These are phyloP conservation scores for Odontarrhena argentea DNA, from an alignment of 345 rosid species.

Conservation along the genomic window DNA sequence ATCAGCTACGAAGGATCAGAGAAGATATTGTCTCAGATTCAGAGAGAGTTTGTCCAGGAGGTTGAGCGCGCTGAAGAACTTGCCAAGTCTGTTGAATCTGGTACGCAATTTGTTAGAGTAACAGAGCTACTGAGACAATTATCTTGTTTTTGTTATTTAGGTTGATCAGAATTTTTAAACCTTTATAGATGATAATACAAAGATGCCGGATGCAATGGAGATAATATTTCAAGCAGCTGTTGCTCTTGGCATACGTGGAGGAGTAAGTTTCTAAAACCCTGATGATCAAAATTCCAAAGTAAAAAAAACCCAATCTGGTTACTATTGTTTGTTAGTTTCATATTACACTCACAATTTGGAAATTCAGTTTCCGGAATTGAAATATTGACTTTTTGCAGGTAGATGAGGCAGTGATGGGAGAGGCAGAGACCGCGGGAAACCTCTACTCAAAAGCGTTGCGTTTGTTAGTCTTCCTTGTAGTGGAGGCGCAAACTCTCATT, in stretches of 20 bases:
- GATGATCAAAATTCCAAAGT: constrained; percentile 3
- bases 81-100: constrained; percentile 69
- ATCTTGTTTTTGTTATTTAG: constrained; percentile 11
- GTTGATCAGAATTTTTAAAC: not conserved
- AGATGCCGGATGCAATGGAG: constrained; percentile 99
- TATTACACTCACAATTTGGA: not conserved
- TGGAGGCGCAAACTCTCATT: constrained; percentile 83
- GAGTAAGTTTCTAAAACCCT: constrained; percentile 61
- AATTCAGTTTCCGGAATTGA: not conserved
- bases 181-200: constrained; percentile 56
- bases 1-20: constrained; percentile 53
- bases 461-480: constrained; percentile 71
- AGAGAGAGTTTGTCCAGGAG: constrained; percentile 76
- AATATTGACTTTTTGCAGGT: constrained; percentile 53
- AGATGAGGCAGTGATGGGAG: constrained; percentile 75
- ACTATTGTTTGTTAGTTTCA: not conserved
- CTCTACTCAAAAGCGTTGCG: constrained; percentile 74
- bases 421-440: constrained; percentile 62
- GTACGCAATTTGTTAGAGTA: constrained; percentile 47
- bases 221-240: constrained; percentile 89
- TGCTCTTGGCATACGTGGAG: constrained; percentile 70
- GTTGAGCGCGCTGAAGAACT: constrained; percentile 88
- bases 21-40: constrained; percentile 60
- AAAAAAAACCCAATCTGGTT: not conserved
- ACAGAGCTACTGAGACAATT: constrained; percentile 5